Conservation (phyloP, 768 basidiomycete species). For the Pleurotus djamor region DNA sequence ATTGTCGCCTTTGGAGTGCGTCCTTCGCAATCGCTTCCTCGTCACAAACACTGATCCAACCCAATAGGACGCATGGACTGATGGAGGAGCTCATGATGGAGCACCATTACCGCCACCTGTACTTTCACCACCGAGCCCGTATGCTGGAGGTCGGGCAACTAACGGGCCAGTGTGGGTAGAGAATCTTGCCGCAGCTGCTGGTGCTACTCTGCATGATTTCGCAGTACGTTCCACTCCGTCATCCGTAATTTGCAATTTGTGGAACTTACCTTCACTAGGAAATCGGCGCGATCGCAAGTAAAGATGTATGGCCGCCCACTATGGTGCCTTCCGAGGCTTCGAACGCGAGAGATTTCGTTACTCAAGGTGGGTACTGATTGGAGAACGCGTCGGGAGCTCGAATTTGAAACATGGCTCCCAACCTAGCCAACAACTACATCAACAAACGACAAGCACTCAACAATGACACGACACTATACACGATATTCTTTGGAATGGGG, state of each 20-base stretch:
- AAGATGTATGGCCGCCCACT: conserved; percentile 17
- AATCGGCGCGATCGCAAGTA: conserved; percentile 25
- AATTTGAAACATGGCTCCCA: not conserved
- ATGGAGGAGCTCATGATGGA: conserved; percentile 41
- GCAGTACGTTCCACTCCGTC: conserved; percentile 31
- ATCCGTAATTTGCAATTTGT: not conserved
- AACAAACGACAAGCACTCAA: conserved; percentile 21
- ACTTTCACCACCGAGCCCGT: conserved; percentile 36
- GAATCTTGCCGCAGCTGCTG: conserved; percentile 33
- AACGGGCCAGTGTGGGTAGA: conserved; percentile 54
- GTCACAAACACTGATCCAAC: conserved; percentile 22
- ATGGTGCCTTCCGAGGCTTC: not conserved
- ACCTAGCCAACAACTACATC: conserved; percentile 18
- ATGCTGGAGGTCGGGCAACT: conserved; percentile 47
- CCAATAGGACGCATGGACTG: conserved; percentile 28
- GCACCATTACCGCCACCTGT: conserved; percentile 37
- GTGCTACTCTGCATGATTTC: conserved; percentile 45
- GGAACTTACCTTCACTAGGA: conserved; percentile 9
- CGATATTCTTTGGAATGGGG: conserved; percentile 54
- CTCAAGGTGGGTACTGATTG: conserved; percentile 20
- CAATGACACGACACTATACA: conserved; percentile 44
- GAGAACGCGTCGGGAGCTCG: not conserved
- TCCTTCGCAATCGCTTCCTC: not conserved
- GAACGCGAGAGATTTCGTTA: conserved; percentile 17
- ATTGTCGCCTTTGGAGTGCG: conserved; percentile 52